Evolutionary conservation across 2,329 filamentous ascomycete species (phyloP).

Genomic region (Pyrenophora teres): DNA sequence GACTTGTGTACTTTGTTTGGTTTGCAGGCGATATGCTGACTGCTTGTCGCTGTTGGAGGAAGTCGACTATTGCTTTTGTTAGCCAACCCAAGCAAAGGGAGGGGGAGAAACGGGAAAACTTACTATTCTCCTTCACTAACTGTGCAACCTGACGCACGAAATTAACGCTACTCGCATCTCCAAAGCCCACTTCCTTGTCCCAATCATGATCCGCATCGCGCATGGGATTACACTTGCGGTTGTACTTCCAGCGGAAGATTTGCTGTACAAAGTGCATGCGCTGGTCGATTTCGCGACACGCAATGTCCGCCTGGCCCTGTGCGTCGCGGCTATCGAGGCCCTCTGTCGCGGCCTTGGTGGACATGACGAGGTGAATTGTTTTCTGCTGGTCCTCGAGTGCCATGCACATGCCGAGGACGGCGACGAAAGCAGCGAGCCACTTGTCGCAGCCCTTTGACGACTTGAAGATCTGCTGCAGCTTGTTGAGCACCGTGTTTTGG

Average conservation of each 20-base stretch:
- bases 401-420: slow-evolving; percentile 55
- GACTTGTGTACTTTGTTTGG: slow-evolving; percentile 50
- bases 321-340: slow-evolving; percentile 31
- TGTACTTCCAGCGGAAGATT: slow-evolving; percentile 56
- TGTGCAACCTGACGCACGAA: slow-evolving; percentile 48
- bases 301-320: slow-evolving; percentile 44
- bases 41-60: slow-evolving; percentile 44
- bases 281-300: slow-evolving; percentile 52
- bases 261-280: slow-evolving; percentile 52
- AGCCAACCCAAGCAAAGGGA: neutral
- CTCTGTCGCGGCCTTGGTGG: slow-evolving; percentile 44
- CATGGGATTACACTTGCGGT: slow-evolving; percentile 50
- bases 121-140: slow-evolving; percentile 51
- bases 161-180: slow-evolving; percentile 38
- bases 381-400: slow-evolving; percentile 55
- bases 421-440: slow-evolving; percentile 54
- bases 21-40: slow-evolving; percentile 47
- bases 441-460: slow-evolving; percentile 50
- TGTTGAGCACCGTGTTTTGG: slow-evolving; percentile 52
- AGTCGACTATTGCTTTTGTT: slow-evolving; percentile 37
- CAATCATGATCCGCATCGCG: slow-evolving; percentile 44
- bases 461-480: slow-evolving; percentile 54
- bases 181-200: slow-evolving; percentile 45
- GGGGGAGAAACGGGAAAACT: slow-evolving; percentile 16
- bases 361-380: slow-evolving; percentile 52